Conservation (phyloP, 306 rosid species). For the Cicer bijugum region DNA sequence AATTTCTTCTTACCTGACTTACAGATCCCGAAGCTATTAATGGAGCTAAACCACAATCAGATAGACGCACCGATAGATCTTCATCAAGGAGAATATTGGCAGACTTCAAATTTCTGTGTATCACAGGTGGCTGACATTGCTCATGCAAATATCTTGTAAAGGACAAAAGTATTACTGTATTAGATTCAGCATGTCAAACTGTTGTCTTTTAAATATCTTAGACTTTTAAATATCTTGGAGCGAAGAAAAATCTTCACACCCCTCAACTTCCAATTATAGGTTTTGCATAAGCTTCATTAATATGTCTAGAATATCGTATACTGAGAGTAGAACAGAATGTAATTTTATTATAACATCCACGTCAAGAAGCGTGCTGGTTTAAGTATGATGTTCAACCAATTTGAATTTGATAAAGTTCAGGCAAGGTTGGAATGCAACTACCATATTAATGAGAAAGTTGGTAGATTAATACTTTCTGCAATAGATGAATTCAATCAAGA, state of each 20-base stretch:
- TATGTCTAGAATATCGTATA: neutral
- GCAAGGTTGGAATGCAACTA: too few species aligned
- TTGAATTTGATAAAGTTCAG: too few species aligned
- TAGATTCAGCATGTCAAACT: constrained; percentile 42
- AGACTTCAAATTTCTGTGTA: constrained; percentile 93
- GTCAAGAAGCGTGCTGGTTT: too few species aligned
- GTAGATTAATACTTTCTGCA: too few species aligned
- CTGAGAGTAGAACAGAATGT: neutral
- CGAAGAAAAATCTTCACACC: neutral
- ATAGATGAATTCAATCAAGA: too few species aligned
- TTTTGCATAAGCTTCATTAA: neutral
- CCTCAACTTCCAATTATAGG: neutral
- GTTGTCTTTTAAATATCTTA: constrained; percentile 19
- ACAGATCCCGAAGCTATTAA: constrained; percentile 92
- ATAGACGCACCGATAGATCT: constrained; percentile 70
- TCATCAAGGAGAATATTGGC: constrained; percentile 91
- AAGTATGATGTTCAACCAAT: too few species aligned
- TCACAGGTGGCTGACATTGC: constrained; percentile 80
- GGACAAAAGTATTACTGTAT: constrained; percentile 34
- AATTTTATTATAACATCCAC: neutral
- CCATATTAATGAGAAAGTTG: too few species aligned
- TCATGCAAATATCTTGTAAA: constrained; percentile 84
- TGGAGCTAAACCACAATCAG: constrained; percentile 97
- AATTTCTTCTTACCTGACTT: constrained; percentile 72
- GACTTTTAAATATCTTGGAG: constrained; percentile 2